Base-by-base conservation (phyloP, 2,329 filamentous ascomycete genomes). In the Pseudogymnoascus sp. region DNA sequence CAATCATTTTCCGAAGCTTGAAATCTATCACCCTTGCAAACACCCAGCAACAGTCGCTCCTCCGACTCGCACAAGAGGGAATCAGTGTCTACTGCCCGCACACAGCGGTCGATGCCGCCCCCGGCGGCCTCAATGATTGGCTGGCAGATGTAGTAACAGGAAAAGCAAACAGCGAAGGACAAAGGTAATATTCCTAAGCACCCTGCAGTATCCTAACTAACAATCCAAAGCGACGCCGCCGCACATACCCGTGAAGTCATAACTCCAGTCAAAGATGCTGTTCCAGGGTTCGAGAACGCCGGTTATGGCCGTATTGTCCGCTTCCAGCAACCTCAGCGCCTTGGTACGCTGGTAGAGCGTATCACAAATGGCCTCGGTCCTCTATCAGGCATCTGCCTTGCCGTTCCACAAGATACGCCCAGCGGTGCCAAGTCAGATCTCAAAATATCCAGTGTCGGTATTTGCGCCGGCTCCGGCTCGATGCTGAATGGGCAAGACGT, bases 71-170 rank as follows among this genome's bases (percentile, higher is more conserved):
- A 54, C 88, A 90, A 65, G 86, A 89, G 73, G 92, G 93, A 36
- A 91, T 99, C 69, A 95, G 92, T 66, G 92, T 99, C 61, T 99
- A 97, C 78, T 92, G 88, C 66, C 94, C 94, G 0, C 94, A 99
- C 76, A 99, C 94, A 0, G 93, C 94, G 12, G 85, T 97, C 43
- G 94, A 99, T 74, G 91, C 91, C 38, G 90, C 90, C 0, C 84
- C 86, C 0, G 85, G 86, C 16, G 94, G 94, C 3, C 84, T 99
- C 67, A 95, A 92, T 71, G 90, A 96, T 73, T 99, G 93, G 93
- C 86, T 99, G 8, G 91, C 90, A 63, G 89, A 95, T 70, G 87
- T 95, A 57, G 84, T 97, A 18, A 86, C 87, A 2, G 86, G 85
- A 33, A 79, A 77, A 38, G 5, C 14, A 57, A 30, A 37, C 33